Percentiles rank a stretch among this genome's conserved stretches.
Evolutionary conservation across 768 basidiomycete species (phyloP).

Genomic region (Trametes meyenii): DNA sequence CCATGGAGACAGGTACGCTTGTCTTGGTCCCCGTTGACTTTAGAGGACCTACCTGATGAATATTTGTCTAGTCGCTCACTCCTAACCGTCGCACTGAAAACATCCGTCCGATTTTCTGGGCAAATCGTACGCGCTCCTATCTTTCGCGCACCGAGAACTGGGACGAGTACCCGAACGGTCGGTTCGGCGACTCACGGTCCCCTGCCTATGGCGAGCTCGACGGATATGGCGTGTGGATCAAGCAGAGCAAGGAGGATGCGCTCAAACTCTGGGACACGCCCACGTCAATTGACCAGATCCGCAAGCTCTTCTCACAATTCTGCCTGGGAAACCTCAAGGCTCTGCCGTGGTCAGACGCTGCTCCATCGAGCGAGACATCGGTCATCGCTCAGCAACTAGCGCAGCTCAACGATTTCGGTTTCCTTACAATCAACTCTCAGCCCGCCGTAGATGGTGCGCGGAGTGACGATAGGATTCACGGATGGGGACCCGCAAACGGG

Average conservation of each 20-base stretch:
- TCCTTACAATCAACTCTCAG: constrained; percentile 96
- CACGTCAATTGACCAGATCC: constrained; percentile 61
- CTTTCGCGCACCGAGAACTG: constrained; percentile 96
- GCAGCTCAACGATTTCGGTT: constrained; percentile 87
- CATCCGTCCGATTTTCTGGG: constrained; percentile 99
- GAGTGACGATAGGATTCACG: constrained; percentile 83
- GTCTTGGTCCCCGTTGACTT: not conserved
- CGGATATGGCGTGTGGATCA: constrained; percentile 92
- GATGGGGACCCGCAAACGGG: constrained; percentile 94
- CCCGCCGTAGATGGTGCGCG: constrained; percentile 90
- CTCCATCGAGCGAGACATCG: constrained; percentile 80
- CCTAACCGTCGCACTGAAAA: constrained; percentile 88
- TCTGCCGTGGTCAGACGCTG: constrained; percentile 94
- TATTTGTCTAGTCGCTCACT: constrained; percentile 72
- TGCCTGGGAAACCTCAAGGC: constrained; percentile 72
- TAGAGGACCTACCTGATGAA: not conserved
- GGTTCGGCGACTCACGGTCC: constrained; percentile 96
- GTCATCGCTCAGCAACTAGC: constrained; percentile 80
- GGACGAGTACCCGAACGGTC: constrained; percentile 99
- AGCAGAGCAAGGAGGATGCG: constrained; percentile 91
- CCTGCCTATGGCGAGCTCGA: constrained; percentile 98
- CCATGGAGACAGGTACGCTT: constrained; percentile 90
- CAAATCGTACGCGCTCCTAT: constrained; percentile 94
- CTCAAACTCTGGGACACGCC: constrained; percentile 89
- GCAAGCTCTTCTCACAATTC: constrained; percentile 80